Evolutionary conservation across 2,329 filamentous ascomycete genomes (phyloP).

Genomic region (Neofusicoccum sp.): DNA sequence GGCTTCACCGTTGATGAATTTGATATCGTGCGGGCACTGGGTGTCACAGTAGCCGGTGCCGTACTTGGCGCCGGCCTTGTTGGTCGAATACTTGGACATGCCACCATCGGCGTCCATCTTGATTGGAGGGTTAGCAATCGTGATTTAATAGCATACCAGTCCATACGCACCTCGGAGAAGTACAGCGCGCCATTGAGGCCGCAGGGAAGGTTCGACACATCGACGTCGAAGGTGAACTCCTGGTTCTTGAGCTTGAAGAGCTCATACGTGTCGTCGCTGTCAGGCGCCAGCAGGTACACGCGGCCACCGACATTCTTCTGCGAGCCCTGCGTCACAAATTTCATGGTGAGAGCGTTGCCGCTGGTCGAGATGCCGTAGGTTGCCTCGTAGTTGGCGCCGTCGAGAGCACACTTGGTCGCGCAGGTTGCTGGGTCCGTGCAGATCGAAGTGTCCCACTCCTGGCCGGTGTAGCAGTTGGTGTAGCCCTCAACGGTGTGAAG

Average conservation of each 20-base stretch:
- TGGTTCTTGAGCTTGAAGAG: conserved; percentile 43
- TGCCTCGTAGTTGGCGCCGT: conserved; percentile 43
- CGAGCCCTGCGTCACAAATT: conserved; percentile 56
- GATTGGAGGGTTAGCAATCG: conserved; percentile 37
- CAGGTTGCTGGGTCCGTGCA: conserved; percentile 41
- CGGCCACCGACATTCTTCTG: conserved; percentile 45
- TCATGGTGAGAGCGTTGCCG: conserved; percentile 53
- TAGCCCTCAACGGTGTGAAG: conserved; percentile 44
- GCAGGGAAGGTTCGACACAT: conserved; percentile 62
- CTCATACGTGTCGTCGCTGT: conserved; percentile 41
- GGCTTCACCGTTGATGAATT: conserved; percentile 54
- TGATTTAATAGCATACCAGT: not conserved
- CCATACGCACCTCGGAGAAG: conserved; percentile 33
- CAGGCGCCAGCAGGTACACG: conserved; percentile 42
- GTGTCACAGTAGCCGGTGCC: conserved; percentile 54
- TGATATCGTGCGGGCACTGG: conserved; percentile 49
- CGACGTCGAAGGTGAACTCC: conserved; percentile 44
- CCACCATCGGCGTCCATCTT: conserved; percentile 65
- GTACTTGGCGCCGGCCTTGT: conserved; percentile 55
- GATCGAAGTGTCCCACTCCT: conserved; percentile 41
- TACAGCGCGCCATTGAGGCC: conserved; percentile 71
- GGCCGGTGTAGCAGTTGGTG: conserved; percentile 51
- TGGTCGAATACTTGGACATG: conserved; percentile 49
- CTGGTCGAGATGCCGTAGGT: conserved; percentile 53
- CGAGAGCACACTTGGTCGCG: conserved; percentile 42